Base-by-base conservation (phyloP, 1,284 basidiomycete genomes). In the Cutaneotrichosporon cavernicola region DNA sequence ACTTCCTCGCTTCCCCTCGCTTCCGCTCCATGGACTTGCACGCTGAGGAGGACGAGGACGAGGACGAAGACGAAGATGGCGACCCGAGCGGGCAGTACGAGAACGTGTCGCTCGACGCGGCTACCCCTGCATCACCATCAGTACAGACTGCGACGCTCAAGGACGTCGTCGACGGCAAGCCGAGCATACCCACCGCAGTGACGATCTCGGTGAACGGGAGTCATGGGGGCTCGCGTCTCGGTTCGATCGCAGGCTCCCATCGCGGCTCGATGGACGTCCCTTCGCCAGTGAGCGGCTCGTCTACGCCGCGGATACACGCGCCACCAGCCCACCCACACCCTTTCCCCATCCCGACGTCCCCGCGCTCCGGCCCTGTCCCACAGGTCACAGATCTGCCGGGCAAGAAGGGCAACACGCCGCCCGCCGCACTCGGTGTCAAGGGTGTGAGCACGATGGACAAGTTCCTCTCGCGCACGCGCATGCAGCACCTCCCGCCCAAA, bases 401-500 rank as follows among this genome's bases (percentile, higher is more conserved):
- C 26, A 16, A 49, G 43, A 47, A n/a, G n/a, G 14, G 16, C 34
- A 69, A 64, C 46, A 47, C 67, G 63, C 8, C 56, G n/a, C 22
- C 36, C 8, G 30, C 52, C 47, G n/a, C 58, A 0, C 63, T 77
- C 0, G 75, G 76, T n/a, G 68, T 74, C 36, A 75, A 78, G 64
- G 73, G 74, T 32, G 32, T 65, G 21, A 70, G 66, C 21, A 75
- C 77, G 14, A 71, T 81, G 40, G 81, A 83, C 46, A 79, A 80
- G 61, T 77, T 83, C 55, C 71, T 80, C 21, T 81, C 78, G n/a
- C 77, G 81, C 21, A 84, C 83, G 5, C 84, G 93, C 30, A 92
- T 91, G 21, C 82, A 85, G 6, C 90, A 89, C 76, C 82, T 97
- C 10, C 94, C 93, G 21, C 93, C 93, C 0, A 97, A 97, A 77